Percentiles rank a stretch among this genome's conserved stretches.
phyloP scores from a whole-genome alignment of 495 filamentous ascomycete species.

The Daldinia childiae region DNA sequence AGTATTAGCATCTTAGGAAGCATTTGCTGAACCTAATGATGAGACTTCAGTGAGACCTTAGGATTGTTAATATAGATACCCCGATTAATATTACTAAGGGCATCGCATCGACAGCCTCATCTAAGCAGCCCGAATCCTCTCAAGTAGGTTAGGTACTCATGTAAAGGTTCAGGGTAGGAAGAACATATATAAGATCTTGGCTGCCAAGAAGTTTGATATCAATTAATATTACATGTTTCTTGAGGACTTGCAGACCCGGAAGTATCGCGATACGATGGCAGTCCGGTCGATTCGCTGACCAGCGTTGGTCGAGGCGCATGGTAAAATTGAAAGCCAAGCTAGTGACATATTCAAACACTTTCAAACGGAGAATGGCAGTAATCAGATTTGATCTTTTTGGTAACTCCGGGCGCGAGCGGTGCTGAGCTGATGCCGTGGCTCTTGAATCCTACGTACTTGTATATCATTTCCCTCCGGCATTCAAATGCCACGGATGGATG shows the following conservation, averaged over 20 bases:
- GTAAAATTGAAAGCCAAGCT: constrained; percentile 38
- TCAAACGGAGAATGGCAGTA: constrained; percentile 32
- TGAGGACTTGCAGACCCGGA: constrained; percentile 27
- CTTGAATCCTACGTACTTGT: constrained; percentile 15
- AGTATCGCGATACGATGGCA: constrained; percentile 33
- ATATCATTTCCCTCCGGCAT: constrained; percentile 14
- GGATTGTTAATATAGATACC: neutral
- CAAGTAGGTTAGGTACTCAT: neutral
- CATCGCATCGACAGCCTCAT: neutral
- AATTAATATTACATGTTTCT: constrained; percentile 35
- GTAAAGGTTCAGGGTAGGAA: constrained; percentile 11
- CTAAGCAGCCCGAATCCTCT: neutral
- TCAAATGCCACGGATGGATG: constrained; percentile 10
- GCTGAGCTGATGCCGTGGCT: constrained; percentile 24
- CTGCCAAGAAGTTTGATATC: constrained; percentile 39
- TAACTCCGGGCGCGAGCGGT: constrained; percentile 32
- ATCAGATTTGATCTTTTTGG: constrained; percentile 26
- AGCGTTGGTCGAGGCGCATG: constrained; percentile 28
- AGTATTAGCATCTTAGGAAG: neutral
- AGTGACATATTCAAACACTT: constrained; percentile 31
- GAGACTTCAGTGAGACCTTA: constrained; percentile 22
- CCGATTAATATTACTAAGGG: neutral
- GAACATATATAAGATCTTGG: constrained; percentile 28
- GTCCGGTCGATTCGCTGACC: constrained; percentile 33
- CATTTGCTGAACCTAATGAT: constrained; percentile 19